Conservation (phyloP, 352 stramenopile genomes). For the Pilasporangium apinafurcum region DNA sequence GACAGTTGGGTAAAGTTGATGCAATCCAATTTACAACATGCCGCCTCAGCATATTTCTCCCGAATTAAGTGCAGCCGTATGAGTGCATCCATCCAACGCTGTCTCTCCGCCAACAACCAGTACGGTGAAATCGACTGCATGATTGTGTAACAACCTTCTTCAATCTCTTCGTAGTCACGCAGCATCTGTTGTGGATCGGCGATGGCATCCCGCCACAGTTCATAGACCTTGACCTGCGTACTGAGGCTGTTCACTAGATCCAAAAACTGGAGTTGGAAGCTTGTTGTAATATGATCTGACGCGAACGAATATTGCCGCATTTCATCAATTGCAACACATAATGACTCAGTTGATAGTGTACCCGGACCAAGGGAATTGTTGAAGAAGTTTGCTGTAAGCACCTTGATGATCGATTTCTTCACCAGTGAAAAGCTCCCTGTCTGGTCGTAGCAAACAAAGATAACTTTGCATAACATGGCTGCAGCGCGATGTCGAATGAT, state of each 20-base stretch:
- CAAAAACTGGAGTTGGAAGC: conserved; percentile 41
- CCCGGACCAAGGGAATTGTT: conserved; percentile 1
- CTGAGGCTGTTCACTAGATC: conserved; percentile 43
- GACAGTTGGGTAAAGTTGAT: conserved; percentile 29
- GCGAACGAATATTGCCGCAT: conserved; percentile 31
- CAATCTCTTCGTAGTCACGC: conserved; percentile 51
- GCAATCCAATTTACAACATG: conserved; percentile 39
- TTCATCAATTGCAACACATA: conserved; percentile 46
- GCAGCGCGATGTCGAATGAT: conserved; percentile 27
- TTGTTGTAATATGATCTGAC: conserved; percentile 4
- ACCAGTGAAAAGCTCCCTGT: conserved; percentile 57
- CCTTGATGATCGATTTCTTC: conserved; percentile 34
- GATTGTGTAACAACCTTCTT: conserved; percentile 48
- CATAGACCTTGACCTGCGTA: conserved; percentile 49
- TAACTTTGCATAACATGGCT: conserved; percentile 37
- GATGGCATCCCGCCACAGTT: conserved; percentile 40
- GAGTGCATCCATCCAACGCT: conserved; percentile 51
- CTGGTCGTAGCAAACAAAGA: conserved; percentile 47
- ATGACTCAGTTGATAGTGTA: conserved; percentile 17
- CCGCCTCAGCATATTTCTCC: conserved; percentile 45
- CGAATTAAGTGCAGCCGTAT: conserved; percentile 38
- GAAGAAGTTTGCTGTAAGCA: conserved; percentile 43
- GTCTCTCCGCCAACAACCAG: conserved; percentile 55
- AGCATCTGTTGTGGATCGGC: conserved; percentile 7
- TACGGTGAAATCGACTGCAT: conserved; percentile 43